Conservation (phyloP, 2,329 filamentous ascomycete genomes). For the Gnomoniopsis sp. region DNA sequence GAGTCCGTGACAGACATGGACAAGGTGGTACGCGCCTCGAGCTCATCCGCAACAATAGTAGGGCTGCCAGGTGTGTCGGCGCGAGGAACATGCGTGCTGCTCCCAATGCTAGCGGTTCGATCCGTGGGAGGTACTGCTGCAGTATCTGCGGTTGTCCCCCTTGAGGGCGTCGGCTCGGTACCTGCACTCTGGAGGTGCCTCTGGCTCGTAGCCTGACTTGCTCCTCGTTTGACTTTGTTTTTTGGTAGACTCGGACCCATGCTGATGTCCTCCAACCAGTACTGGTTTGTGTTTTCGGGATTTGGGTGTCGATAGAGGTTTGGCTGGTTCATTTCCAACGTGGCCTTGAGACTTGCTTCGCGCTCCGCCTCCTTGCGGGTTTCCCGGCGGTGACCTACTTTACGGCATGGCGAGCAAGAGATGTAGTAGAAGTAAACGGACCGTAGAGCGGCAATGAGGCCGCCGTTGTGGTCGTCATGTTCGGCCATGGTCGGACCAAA, state of each 20-base stretch:
- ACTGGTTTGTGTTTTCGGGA: slow-evolving; percentile 82
- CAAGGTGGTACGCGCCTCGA: slow-evolving; percentile 35
- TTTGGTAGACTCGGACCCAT: slow-evolving; percentile 74
- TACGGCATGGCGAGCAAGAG: slow-evolving; percentile 75
- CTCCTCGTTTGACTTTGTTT: slow-evolving; percentile 37
- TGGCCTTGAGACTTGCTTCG: slow-evolving; percentile 63
- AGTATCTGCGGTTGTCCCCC: slow-evolving; percentile 29
- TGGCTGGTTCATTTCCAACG: slow-evolving; percentile 65
- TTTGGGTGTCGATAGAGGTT: slow-evolving; percentile 74
- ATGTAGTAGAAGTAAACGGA: slow-evolving; percentile 76
- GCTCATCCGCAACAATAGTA: slow-evolving; percentile 45
- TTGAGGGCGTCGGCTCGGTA: slow-evolving; percentile 38
- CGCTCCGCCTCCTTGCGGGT: slow-evolving; percentile 67
- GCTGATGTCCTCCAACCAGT: slow-evolving; percentile 83
- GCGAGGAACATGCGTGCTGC: slow-evolving; percentile 30
- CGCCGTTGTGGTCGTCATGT: slow-evolving; percentile 18
- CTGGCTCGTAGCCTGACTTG: slow-evolving; percentile 54
- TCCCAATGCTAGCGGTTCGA: slow-evolving; percentile 22
- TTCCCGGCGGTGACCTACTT: slow-evolving; percentile 66
- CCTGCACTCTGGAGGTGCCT: slow-evolving; percentile 57
- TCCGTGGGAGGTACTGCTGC: slow-evolving; percentile 34
- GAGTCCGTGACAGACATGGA: slow-evolving; percentile 34
- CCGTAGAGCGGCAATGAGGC: slow-evolving; percentile 59
- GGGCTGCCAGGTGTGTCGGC: slow-evolving; percentile 37
- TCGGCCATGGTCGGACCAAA: slow-evolving; percentile 13